Percentiles rank a stretch among this genome's conserved stretches.
Conservation (phyloP, 306 rosid genomes). For the Casuarina cunninghamiana region DNA sequence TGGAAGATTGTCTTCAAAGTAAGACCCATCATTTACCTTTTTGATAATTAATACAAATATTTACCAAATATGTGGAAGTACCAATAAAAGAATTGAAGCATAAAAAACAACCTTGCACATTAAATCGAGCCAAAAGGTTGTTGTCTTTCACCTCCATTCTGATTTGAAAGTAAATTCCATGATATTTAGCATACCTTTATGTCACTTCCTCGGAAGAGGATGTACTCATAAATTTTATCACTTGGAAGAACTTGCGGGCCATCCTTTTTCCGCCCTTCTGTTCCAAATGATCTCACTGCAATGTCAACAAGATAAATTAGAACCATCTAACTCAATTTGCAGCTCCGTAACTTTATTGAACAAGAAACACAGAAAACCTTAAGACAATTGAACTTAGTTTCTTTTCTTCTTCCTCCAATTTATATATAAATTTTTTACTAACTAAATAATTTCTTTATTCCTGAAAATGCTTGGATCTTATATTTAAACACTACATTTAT, state of each 20-base stretch:
- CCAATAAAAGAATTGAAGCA: background rate
- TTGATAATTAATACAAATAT: background rate
- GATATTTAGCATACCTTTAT: background rate
- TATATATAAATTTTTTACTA: background rate
- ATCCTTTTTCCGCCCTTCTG: slow-evolving; percentile 12
- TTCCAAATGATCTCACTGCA: slow-evolving; percentile 18
- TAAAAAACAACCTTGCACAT: background rate
- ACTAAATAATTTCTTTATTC: background rate
- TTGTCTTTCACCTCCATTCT: background rate
- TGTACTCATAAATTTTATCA: slow-evolving; percentile 7
- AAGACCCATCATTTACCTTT: background rate
- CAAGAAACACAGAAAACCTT: background rate
- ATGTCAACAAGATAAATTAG: background rate
- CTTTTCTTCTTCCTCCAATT: background rate
- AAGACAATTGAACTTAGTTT: background rate
- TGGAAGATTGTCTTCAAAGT: background rate
- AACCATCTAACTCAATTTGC: background rate
- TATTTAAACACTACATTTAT: too few relatives aligned
- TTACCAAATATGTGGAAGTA: background rate
- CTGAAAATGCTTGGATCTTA: background rate
- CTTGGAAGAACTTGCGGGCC: slow-evolving; percentile 11
- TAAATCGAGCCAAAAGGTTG: background rate
- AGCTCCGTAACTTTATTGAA: background rate
- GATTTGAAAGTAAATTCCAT: background rate
- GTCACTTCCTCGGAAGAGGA: slow-evolving; percentile 17